Conservation (phyloP, 2,329 filamentous ascomycete genomes). For the Sclerotinia spermophila region DNA sequence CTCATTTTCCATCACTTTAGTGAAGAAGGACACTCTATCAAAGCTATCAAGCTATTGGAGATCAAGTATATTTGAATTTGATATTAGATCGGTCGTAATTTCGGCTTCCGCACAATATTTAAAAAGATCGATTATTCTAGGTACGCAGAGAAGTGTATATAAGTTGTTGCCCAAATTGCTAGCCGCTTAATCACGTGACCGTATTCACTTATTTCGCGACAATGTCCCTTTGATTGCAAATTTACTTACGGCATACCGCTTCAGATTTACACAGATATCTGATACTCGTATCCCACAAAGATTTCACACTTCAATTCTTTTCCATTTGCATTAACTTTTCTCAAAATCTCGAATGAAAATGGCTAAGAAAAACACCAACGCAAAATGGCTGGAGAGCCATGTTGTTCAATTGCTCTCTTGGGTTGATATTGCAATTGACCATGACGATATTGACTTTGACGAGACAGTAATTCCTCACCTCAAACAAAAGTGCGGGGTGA, state of each 20-base stretch:
- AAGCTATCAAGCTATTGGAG: not conserved
- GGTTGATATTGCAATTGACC: not conserved
- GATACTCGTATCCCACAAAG: not conserved
- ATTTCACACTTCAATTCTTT: not conserved
- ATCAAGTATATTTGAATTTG: not conserved
- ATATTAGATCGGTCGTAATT: not conserved
- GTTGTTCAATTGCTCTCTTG: conserved; percentile 2
- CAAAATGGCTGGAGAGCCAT: not conserved
- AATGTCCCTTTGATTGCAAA: not conserved
- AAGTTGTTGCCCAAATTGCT: not conserved
- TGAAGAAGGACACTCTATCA: not conserved
- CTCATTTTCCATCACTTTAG: not conserved
- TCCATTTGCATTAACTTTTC: not conserved
- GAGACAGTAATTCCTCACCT: conserved; percentile 1
- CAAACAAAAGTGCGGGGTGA: not conserved
- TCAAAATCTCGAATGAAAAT: not conserved
- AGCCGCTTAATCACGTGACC: not conserved
- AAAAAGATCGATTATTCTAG: not conserved
- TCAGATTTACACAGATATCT: not conserved
- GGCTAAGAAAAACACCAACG: not conserved
- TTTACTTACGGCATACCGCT: not conserved
- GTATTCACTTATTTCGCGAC: not conserved
- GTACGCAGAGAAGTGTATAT: not conserved
- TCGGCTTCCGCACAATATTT: not conserved
- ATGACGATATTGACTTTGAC: not conserved